Evolutionary conservation across 768 basidiomycete genomes (phyloP).

Genomic region (Lepiota subincarnata): DNA sequence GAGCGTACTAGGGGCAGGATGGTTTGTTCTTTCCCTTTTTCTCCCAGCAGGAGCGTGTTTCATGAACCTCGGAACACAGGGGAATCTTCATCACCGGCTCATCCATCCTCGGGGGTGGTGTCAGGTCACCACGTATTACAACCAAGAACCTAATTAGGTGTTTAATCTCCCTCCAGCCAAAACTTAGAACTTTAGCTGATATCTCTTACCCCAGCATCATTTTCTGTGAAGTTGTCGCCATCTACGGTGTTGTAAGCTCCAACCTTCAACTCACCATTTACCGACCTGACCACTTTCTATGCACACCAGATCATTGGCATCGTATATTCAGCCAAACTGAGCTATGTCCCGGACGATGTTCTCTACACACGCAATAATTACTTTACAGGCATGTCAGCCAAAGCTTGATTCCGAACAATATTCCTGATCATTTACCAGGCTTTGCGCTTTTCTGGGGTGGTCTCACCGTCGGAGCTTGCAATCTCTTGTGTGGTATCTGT

Average conservation of each 20-base stretch:
- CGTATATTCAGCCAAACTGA: slow-evolving; percentile 86
- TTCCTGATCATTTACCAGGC: slow-evolving; percentile 39
- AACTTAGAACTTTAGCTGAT: neutral
- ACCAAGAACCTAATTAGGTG: slow-evolving; percentile 98
- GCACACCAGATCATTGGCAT: slow-evolving; percentile 82
- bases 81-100: slow-evolving; percentile 96
- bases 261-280: neutral
- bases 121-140: slow-evolving; percentile 86
- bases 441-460: slow-evolving; percentile 98
- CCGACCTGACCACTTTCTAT: slow-evolving; percentile 3
- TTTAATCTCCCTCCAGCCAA: slow-evolving; percentile 15
- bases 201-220: slow-evolving; percentile 67
- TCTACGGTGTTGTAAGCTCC: slow-evolving; percentile 85
- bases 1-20: slow-evolving; percentile 92
- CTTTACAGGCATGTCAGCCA: slow-evolving; percentile 65
- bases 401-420: neutral
- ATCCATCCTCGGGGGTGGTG: slow-evolving; percentile 96
- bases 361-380: slow-evolving; percentile 88
- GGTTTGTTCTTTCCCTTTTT: slow-evolving; percentile 48
- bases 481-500: slow-evolving; percentile 89
- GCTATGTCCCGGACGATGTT: slow-evolving; percentile 51
- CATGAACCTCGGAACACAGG: slow-evolving; percentile 46
- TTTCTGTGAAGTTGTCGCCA: slow-evolving; percentile 99
- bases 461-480: slow-evolving; percentile 89
- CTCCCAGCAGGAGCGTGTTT: neutral